Evolutionary conservation across 768 basidiomycete genomes (phyloP).

Genomic region (Mycena capillaripes): DNA sequence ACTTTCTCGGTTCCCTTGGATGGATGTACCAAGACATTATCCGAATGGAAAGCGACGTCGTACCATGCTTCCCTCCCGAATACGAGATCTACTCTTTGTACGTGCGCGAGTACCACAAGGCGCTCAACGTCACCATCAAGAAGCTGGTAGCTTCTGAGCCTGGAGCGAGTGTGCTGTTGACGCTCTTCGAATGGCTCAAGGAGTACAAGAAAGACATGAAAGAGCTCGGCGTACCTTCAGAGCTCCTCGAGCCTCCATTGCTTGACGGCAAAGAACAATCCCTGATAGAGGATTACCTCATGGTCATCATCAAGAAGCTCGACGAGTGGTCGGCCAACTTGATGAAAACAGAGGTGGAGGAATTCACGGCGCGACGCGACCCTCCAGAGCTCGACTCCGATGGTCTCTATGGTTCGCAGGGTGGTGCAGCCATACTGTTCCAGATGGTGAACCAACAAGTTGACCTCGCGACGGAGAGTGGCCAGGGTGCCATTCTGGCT

Average conservation of each 20-base stretch:
- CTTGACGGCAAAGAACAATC: conserved; percentile 94
- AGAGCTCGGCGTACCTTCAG: conserved; percentile 87
- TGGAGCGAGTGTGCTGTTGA: conserved; percentile 90
- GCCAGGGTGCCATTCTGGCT: conserved; percentile 93
- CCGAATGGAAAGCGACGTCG: conserved; percentile 91
- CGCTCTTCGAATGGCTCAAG: conserved; percentile 94
- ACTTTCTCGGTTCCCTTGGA: conserved; percentile 81
- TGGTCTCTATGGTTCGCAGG: conserved; percentile 91
- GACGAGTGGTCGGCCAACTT: conserved; percentile 97
- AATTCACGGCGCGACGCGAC: conserved; percentile 86
- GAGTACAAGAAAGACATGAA: conserved; percentile 97
- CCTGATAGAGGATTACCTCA: conserved; percentile 95
- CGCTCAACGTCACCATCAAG: conserved; percentile 81
- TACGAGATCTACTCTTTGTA: conserved; percentile 91
- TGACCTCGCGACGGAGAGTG: conserved; percentile 95
- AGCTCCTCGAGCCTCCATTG: conserved; percentile 89
- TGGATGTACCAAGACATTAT: conserved; percentile 98
- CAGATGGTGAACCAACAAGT: conserved; percentile 99
- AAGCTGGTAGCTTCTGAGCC: conserved; percentile 79
- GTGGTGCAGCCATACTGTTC: conserved; percentile 94
- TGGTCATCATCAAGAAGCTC: conserved; percentile 92
- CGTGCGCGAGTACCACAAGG: conserved; percentile 91
- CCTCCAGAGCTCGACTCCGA: conserved; percentile 93
- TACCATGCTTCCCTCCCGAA: conserved; percentile 91
- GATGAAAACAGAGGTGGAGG: conserved; percentile 90